Evolutionary conservation across 2,329 filamentous ascomycete genomes (phyloP), one percentile per base, ranked within the genome.

Genomic region (Orbilia ellipsospora): DNA sequence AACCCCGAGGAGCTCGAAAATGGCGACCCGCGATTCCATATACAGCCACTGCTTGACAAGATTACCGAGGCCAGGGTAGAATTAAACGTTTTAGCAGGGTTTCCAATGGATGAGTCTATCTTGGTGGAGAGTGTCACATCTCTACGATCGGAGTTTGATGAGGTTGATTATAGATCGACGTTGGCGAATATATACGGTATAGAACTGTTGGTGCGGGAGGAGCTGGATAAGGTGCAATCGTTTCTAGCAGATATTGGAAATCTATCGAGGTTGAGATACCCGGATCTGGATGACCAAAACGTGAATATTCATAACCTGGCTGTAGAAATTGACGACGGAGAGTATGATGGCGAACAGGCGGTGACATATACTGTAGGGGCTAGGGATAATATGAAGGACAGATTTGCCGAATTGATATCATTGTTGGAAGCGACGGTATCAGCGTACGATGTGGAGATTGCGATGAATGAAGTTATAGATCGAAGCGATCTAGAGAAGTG

Each of bases 211-310:
- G 69, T 61, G 2, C n/a, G 54, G 1, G 36, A 23, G 4, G 62
- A 62, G 26, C 26, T 56, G 23, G 28, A 73, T 15, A 31, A 48
- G 6, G 54, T 73, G 1, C 45, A 62, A 16, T 55, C 23, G 2
- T 67, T 73, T 18, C 4, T 73, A 15, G 69, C 55, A 1, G 61
- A 73, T 15, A 62, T 61, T 1, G 44, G 7, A 12, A 13, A 67
- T 10, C 50, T 73, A 2, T 28, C 69, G 2, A 50, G 69, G 6
- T 26, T 66, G 42, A 31, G 69, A 12, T 66, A 73, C n/a, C 69
- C 69, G 15, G 48, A 73, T 44, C 7, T 20, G 12, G 54, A 61
- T 4, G 56, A 73, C n/a, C 40, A 44, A 1, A 15, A 50, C 1
- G 16, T 23, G 2, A 73, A 66, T 23, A 16, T 73, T 4, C 20